Base-by-base conservation (phyloP, 306 rosid genomes). In the Dryas drummondii region DNA sequence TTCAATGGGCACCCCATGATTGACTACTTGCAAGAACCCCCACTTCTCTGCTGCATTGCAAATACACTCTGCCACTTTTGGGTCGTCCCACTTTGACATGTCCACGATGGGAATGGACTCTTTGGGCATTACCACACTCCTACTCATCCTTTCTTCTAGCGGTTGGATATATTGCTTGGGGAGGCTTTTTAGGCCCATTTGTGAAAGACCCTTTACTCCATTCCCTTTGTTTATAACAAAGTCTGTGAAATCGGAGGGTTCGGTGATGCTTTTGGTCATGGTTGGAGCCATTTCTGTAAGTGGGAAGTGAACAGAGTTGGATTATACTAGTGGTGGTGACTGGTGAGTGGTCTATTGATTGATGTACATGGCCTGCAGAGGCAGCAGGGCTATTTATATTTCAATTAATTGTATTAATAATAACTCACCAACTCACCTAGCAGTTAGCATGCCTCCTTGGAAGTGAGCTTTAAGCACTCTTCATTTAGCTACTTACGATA, bases 11-110 rank as follows among this genome's bases (percentile, higher is more conserved):
- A 90, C 84, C 1, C 92, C 96, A 62, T 88, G 96, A 40, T 88
- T 86, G 16, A 79, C 70, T 9, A 90, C 44, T 53, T 86, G 96
- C 56, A 90, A 90, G 78, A 90, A 88, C 0, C 93, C 92, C 89
- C 89, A 90, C 19, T 78, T 86, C 73, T 84, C 86, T 26, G 96
- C 92, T 1, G 91, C 96, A 50, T 79, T 78, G 64, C 92, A 86
- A 14, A 90, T 81, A 4, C 78, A 63, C 4, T 87, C 79, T 7
- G 12, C 52, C 1, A 77, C 79, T 48, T 84, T 44, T 15, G 76
- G 78, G 41, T 86, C 87, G 10, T 76, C 83, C 81, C 79, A 76
- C 5, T 79, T 79, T 9, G 84, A 78, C 87, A 86, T 66, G 75
- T 90, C 86, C 3, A 90, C 83, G 67, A 88, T 83, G 56, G 93